These are phyloP conservation scores for Eimeria necatrix DNA, from an alignment of 169 alveolate species.

Conservation along the genomic window DNA sequence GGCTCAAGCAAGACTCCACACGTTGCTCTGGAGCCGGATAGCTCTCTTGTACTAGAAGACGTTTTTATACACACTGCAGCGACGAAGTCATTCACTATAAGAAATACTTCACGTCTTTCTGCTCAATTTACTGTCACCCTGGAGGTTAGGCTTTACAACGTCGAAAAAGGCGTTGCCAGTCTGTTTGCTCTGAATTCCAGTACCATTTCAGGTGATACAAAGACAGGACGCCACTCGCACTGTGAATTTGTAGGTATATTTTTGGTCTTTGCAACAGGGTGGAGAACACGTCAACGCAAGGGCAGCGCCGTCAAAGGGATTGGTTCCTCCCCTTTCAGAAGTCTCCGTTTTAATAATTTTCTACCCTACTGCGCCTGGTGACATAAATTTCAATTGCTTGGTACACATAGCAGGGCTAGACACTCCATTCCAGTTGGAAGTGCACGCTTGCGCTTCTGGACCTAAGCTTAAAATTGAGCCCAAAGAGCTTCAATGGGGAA, in stretches of 20 bases:
- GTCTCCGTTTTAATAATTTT: slow-evolving; percentile 43
- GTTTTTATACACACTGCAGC: slow-evolving; percentile 92
- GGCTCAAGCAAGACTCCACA: slow-evolving; percentile 77
- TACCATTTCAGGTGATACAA: neutral
- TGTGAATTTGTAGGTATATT: neutral
- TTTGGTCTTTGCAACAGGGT: slow-evolving; percentile 7
- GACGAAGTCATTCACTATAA: slow-evolving; percentile 87
- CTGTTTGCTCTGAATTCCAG: neutral
- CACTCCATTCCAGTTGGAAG: slow-evolving; percentile 47
- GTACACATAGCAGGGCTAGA: slow-evolving; percentile 70
- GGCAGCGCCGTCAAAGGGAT: slow-evolving; percentile 52
- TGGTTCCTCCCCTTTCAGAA: slow-evolving; percentile 50
- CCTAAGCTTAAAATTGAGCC: slow-evolving; percentile 78
- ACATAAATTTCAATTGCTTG: slow-evolving; percentile 55
- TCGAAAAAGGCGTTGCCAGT: neutral
- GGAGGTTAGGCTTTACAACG: slow-evolving; percentile 38
- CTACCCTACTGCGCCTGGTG: slow-evolving; percentile 62
- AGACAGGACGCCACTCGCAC: neutral
- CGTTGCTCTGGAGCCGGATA: slow-evolving; percentile 94
- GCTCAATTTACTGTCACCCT: slow-evolving; percentile 48
- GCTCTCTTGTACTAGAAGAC: slow-evolving; percentile 92
- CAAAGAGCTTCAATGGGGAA: slow-evolving; percentile 84
- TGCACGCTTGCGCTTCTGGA: slow-evolving; percentile 79
- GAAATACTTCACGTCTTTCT: slow-evolving; percentile 69
- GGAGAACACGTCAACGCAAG: slow-evolving; percentile 8